Conservation (phyloP, 805 yeast species). For the Zygotorulaspora danielsina region DNA sequence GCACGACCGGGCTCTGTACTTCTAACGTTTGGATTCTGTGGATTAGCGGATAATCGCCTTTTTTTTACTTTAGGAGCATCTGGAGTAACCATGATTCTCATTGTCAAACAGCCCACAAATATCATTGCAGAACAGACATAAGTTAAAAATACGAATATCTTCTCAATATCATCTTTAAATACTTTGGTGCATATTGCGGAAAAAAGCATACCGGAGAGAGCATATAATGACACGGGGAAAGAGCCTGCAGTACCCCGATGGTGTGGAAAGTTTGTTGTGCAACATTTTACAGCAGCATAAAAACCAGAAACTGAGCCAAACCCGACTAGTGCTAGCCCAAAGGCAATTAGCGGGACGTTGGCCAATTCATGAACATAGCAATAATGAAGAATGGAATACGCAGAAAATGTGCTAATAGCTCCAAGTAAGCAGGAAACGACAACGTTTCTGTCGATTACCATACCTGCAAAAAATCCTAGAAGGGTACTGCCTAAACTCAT, state of each 20-base stretch:
- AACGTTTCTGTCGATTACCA: constrained; percentile 57
- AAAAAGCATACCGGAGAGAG: constrained; percentile 64
- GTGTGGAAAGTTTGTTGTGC: constrained; percentile 58
- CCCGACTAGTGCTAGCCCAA: constrained; percentile 53
- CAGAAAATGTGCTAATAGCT: constrained; percentile 48
- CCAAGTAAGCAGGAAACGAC: constrained; percentile 51
- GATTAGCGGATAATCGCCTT: constrained; percentile 1
- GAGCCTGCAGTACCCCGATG: constrained; percentile 70
- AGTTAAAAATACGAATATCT: constrained; percentile 53
- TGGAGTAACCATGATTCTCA: constrained; percentile 19
- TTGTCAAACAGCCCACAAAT: constrained; percentile 33
- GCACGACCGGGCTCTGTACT: neutral
- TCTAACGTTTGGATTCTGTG: neutral
- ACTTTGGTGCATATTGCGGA: constrained; percentile 52
- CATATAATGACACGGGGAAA: constrained; percentile 63
- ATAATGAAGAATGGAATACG: constrained; percentile 48
- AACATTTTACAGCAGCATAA: constrained; percentile 50
- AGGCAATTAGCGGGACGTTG: constrained; percentile 41
- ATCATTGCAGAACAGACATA: constrained; percentile 42
- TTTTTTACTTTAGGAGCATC: constrained; percentile 1
- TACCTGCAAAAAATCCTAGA: constrained; percentile 70
- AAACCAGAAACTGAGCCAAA: constrained; percentile 60
- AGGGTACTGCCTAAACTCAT: constrained; percentile 60
- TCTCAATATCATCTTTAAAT: constrained; percentile 50
- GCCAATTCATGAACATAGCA: constrained; percentile 43